Evolutionary conservation across 148 eudicot genomes (phyloP), one percentile per base, ranked within the genome.

Genomic region (Rhododendron henanense): DNA sequence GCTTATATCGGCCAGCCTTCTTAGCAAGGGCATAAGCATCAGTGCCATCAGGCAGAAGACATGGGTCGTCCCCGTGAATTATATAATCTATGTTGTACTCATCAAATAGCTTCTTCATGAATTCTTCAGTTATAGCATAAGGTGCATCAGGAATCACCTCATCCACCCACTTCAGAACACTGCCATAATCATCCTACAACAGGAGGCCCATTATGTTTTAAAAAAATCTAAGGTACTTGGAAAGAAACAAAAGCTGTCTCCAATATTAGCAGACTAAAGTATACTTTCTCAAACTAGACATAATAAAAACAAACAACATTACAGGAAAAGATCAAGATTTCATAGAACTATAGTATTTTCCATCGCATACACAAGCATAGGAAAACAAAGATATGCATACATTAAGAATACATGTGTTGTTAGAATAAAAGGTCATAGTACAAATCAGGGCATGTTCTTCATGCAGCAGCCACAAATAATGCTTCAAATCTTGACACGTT

Each of bases 11-110:
- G 35, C 98, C 96, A 81, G 92, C 99, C 90, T 93, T 93, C 92
- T 96, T 96, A 67, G 98, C 99, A 85, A 95, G 98, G 84, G 98
- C 98, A 89, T 96, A 96, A 81, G 99, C 99, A 93, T 96, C 99
- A 79, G 93, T 89, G 71, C 99, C 99, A 89, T 96, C 99, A 45
- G 97, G 99, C 44, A 96, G 98, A 89, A 96, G 85, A 83, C 99
- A 96, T 0, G 99, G 99, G 85, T 96, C 99, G 88, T 96, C 99
- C 81, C 99, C 98, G 75, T 96, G 99, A 84, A 96, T 96, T 73
- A 96, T 96, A 88, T 96, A 96, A 86, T 96, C 98, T 50, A 96
- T 95, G 67, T 92, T 84, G 83, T 94, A 95, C 90, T 96, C 98
- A 78, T 94, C 95, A 85, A 96, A 96, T 18, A 96, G 90, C 85